These are phyloP conservation scores for Avena atlantica DNA, from an alignment of 176 grass and related monocot genomes.

Conservation along the genomic window DNA sequence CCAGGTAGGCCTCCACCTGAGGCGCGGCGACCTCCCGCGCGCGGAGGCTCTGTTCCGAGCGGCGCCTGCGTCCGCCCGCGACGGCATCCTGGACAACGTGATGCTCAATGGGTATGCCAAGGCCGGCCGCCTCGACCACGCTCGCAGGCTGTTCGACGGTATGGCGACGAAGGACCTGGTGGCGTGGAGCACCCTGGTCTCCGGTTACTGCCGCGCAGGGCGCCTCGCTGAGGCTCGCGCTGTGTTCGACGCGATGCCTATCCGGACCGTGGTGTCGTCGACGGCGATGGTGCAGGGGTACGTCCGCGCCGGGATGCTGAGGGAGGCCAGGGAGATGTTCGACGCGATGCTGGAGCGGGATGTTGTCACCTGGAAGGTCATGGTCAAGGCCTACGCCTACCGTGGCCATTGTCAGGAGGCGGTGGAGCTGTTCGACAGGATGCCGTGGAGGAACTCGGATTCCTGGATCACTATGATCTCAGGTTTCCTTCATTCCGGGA, in stretches of 20 bases:
- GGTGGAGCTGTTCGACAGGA: constrained; percentile 44
- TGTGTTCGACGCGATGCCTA: not conserved
- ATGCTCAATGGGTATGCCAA: constrained; percentile 31
- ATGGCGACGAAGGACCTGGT: constrained; percentile 12
- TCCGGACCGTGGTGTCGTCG: constrained; percentile 44
- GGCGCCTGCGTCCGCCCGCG: constrained; percentile 16
- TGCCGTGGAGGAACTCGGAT: constrained; percentile 44
- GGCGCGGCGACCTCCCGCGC: not conserved
- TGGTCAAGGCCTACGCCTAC: constrained; percentile 47
- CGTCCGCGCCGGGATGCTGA: constrained; percentile 37
- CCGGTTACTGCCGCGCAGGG: constrained; percentile 35
- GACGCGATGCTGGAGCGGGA: constrained; percentile 58
- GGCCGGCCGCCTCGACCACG: constrained; percentile 29
- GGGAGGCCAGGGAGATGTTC: constrained; percentile 61
- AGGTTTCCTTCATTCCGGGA: constrained; percentile 17
- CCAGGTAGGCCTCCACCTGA: not conserved
- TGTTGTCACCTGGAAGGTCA: constrained; percentile 57
- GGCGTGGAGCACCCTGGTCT: constrained; percentile 21
- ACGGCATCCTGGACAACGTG: not conserved
- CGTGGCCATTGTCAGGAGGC: constrained; percentile 20
- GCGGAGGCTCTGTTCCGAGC: constrained; percentile 32
- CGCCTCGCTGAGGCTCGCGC: constrained; percentile 42
- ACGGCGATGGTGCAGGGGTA: constrained; percentile 60
- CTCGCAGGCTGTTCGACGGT: constrained; percentile 39
- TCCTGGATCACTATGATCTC: constrained; percentile 53